Percentiles rank a stretch among this genome's conserved stretches.
Evolutionary conservation across 306 rosid species (phyloP).

Genomic region (Luffa acutangula): DNA sequence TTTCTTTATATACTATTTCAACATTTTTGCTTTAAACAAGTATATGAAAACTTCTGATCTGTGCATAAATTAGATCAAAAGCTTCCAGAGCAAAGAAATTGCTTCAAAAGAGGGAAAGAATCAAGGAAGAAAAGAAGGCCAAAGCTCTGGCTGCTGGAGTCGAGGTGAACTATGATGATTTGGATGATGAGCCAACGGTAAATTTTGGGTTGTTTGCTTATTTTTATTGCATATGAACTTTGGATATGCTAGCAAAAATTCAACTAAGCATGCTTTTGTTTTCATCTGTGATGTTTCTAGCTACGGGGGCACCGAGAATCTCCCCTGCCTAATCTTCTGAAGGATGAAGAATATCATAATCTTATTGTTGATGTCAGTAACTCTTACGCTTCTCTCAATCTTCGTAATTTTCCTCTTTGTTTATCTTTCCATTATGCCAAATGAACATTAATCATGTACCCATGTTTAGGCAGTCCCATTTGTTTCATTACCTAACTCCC

Average conservation of each 20-base stretch:
- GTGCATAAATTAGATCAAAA: slow-evolving; percentile 43
- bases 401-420: not conserved
- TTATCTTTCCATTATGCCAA: not conserved
- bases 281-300: slow-evolving; percentile 23
- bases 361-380: slow-evolving; percentile 64
- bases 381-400: slow-evolving; percentile 7
- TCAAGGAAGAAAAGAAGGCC: slow-evolving; percentile 58
- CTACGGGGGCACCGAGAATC: slow-evolving; percentile 36
- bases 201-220: not conserved
- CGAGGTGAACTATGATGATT: slow-evolving; percentile 59
- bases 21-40: not conserved
- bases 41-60: not conserved
- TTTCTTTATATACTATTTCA: not conserved
- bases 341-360: slow-evolving; percentile 53
- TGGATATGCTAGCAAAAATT: slow-evolving; percentile 10
- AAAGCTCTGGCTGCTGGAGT: slow-evolving; percentile 68
- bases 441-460: not conserved
- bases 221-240: slow-evolving; percentile 8
- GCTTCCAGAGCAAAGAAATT: slow-evolving; percentile 65
- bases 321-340: slow-evolving; percentile 55
- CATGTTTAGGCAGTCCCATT: not conserved
- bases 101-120: slow-evolving; percentile 54
- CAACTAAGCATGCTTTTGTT: slow-evolving; percentile 12
- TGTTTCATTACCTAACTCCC: not conserved
- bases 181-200: slow-evolving; percentile 63